Conservation (phyloP, 345 rosid species). For the Salix udensis region DNA sequence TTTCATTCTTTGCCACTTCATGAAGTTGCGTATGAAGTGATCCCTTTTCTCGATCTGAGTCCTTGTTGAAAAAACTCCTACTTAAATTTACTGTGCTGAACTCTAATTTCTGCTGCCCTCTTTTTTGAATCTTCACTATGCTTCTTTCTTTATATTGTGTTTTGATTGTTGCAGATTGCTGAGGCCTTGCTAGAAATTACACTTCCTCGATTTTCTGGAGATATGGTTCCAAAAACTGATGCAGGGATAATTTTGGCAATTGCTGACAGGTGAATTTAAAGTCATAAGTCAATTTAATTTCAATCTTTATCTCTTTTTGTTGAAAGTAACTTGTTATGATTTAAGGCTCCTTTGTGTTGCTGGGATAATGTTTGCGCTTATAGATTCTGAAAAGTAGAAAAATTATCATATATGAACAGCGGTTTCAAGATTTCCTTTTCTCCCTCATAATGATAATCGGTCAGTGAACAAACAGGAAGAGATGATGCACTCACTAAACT, state of each 20-base stretch:
- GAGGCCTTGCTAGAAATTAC: slow-evolving; percentile 82
- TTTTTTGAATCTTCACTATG: slow-evolving; percentile 7
- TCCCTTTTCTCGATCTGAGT: neutral
- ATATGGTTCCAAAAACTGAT: slow-evolving; percentile 74
- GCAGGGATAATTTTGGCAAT: slow-evolving; percentile 81
- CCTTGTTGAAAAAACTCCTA: neutral
- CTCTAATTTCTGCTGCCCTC: neutral
- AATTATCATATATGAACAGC: neutral
- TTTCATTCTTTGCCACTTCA: slow-evolving; percentile 6
- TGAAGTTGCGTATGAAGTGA: neutral
- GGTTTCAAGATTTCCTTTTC: neutral
- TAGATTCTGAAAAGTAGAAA: neutral
- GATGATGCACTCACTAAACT: neutral
- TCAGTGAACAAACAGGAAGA: neutral
- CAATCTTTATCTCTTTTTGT: slow-evolving; percentile 3
- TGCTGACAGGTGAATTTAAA: slow-evolving; percentile 70
- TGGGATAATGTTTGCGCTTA: neutral
- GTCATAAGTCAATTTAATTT: slow-evolving; percentile 5
- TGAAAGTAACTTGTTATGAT: neutral
- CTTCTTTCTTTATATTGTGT: slow-evolving; percentile 3
- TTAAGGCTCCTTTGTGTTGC: neutral
- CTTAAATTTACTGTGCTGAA: neutral
- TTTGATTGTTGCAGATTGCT: slow-evolving; percentile 55
- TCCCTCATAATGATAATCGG: neutral
- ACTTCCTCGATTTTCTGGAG: slow-evolving; percentile 92